phyloP scores from a whole-genome alignment of 2,329 filamentous ascomycete species.

The Akanthomyces uredinophilus region DNA sequence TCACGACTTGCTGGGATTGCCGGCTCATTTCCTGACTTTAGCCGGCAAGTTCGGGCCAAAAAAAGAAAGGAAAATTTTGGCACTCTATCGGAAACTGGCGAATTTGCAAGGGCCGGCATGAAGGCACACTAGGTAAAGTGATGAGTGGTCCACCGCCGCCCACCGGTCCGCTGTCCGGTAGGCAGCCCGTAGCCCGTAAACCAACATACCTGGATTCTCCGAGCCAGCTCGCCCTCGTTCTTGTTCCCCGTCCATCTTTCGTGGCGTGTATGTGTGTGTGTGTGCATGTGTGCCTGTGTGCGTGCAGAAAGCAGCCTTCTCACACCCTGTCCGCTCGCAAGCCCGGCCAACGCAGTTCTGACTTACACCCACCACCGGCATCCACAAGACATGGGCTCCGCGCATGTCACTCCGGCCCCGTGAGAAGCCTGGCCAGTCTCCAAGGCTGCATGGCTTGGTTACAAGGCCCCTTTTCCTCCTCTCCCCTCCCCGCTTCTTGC shows the following conservation, averaged over 20 bases:
- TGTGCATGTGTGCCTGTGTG: not conserved
- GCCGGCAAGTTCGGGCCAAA: not conserved
- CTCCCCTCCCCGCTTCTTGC: not conserved
- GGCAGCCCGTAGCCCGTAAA: not conserved
- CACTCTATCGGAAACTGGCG: not conserved
- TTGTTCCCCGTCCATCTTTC: not conserved
- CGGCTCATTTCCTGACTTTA: not conserved
- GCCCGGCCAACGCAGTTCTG: not conserved
- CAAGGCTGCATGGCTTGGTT: slow-evolving; percentile 12
- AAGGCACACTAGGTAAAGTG: not conserved
- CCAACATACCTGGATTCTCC: slow-evolving; percentile 2
- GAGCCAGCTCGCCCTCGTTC: not conserved
- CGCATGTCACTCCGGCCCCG: slow-evolving; percentile 14
- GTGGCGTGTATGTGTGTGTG: not conserved
- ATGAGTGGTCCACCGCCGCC: not conserved
- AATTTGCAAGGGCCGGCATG: not conserved
- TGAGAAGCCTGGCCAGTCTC: slow-evolving; percentile 12
- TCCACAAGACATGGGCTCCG: slow-evolving; percentile 6
- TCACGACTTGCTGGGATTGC: not conserved
- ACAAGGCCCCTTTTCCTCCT: not conserved
- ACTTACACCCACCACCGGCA: slow-evolving; percentile 11
- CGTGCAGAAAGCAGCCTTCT: not conserved
- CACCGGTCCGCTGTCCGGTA: not conserved
- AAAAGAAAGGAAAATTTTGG: not conserved
- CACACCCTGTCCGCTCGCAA: slow-evolving; percentile 1